These are phyloP conservation scores for Golubevia sp. DNA, from an alignment of 1,284 basidiomycete genomes.

Conservation along the genomic window DNA sequence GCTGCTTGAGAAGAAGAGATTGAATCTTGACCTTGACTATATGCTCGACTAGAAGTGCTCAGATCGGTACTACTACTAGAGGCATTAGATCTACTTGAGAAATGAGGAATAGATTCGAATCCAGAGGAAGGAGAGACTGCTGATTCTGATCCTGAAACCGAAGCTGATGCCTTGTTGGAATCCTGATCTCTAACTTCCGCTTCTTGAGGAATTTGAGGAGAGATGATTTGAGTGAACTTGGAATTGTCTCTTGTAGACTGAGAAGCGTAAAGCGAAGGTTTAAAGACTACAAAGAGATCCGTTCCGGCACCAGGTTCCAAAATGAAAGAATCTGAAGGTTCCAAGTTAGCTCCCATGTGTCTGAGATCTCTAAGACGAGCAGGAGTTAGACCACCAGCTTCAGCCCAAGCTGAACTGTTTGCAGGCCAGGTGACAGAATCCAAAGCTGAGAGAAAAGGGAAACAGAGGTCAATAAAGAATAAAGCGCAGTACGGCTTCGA, in stretches of 20 bases:
- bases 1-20: not conserved
- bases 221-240: no score
- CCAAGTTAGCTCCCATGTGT: slow-evolving; percentile 48
- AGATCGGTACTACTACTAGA: not conserved
- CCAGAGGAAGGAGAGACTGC: no score
- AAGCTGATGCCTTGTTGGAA: no score
- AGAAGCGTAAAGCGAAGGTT: slow-evolving; percentile 26
- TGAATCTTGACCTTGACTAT: not conserved
- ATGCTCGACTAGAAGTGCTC: not conserved
- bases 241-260: not conserved
- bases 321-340: slow-evolving; percentile 34
- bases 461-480: not conserved
- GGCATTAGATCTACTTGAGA: slow-evolving; percentile 4
- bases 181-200: no score
- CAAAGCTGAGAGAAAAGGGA: not conserved
- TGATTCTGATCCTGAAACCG: no score
- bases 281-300: slow-evolving; percentile 39
- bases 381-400: slow-evolving; percentile 39
- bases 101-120: not conserved
- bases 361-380: slow-evolving; percentile 43
- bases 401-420: slow-evolving; percentile 47
- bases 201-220: no score
- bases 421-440: slow-evolving; percentile 32
- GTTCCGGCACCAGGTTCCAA: slow-evolving; percentile 31
- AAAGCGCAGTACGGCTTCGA: slow-evolving; percentile 2